These are phyloP conservation scores for Ustilago sp. DNA, from an alignment of 1,284 basidiomycete species.

Conservation along the genomic window DNA sequence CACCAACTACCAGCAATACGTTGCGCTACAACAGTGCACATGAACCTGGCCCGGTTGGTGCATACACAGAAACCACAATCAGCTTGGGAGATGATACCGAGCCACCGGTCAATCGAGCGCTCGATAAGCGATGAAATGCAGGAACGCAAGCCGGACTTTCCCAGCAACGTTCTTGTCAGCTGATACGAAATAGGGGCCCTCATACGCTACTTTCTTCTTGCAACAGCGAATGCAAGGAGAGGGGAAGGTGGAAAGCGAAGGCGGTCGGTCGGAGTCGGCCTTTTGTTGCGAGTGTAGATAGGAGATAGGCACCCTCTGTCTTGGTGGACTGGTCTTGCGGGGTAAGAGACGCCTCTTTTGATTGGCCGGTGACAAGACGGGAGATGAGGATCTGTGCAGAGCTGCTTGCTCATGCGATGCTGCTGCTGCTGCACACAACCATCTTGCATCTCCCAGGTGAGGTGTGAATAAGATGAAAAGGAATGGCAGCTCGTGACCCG, in stretches of 20 bases:
- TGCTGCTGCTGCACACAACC: not conserved
- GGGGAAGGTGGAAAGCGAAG: not conserved
- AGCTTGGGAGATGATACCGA: not conserved
- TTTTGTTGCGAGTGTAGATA: conserved; percentile 28
- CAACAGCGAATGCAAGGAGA: not conserved
- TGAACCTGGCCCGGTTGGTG: not conserved
- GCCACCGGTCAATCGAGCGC: not conserved
- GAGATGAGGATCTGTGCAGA: not conserved
- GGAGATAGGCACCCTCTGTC: conserved; percentile 26
- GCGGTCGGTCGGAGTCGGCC: conserved; percentile 3
- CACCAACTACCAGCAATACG: not conserved
- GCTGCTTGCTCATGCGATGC: not conserved
- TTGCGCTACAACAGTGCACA: not conserved
- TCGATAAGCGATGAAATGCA: conserved; percentile 7
- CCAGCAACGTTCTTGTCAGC: not conserved
- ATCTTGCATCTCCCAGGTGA: not conserved
- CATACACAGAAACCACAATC: not conserved
- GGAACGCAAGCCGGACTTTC: not conserved
- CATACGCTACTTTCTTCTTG: not conserved
- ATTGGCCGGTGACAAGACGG: conserved; percentile 1
- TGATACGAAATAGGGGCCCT: conserved; percentile 1
- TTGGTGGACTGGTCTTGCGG: conserved; percentile 6
- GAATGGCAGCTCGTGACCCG: too few species aligned
- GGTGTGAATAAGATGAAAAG: not conserved
- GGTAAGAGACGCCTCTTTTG: conserved; percentile 8